Evolutionary conservation across 129 eudicot genomes (phyloP).

Genomic region (Calendula officinalis): DNA sequence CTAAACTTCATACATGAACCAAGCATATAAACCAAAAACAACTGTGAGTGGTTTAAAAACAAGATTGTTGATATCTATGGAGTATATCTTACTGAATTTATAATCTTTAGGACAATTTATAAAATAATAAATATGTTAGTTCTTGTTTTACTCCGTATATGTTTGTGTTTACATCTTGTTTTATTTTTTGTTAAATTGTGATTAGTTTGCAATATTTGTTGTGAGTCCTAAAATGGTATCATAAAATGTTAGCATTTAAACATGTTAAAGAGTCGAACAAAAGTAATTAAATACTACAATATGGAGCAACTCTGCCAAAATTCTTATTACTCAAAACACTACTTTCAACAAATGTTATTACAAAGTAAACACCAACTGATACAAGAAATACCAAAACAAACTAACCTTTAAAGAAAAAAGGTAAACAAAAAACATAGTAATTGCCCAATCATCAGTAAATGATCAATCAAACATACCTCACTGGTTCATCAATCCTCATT

Average conservation of each 20-base stretch:
- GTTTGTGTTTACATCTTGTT: too few relatives aligned
- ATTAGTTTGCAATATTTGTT: too few relatives aligned
- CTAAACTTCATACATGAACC: neutral
- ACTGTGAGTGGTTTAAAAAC: neutral
- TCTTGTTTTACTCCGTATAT: too few relatives aligned
- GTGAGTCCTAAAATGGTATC: too few relatives aligned
- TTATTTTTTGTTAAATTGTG: too few relatives aligned
- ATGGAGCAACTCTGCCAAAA: neutral
- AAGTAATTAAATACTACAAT: too few relatives aligned
- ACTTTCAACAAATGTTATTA: neutral
- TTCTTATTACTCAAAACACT: neutral
- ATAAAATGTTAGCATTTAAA: too few relatives aligned
- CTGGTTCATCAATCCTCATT: slow-evolving; percentile 6
- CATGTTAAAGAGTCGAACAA: too few relatives aligned
- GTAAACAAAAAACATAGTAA: slow-evolving; percentile 1
- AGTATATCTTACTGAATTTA: neutral
- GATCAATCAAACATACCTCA: slow-evolving; percentile 19
- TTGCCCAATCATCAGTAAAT: slow-evolving; percentile 31
- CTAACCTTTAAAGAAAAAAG: slow-evolving; percentile 24
- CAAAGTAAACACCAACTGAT: neutral
- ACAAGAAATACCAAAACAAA: slow-evolving; percentile 14
- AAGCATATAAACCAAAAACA: slow-evolving; percentile 1
- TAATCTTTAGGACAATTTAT: neutral
- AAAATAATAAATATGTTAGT: neutral
- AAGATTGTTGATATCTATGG: slow-evolving; percentile 6